Percentiles rank a stretch among this genome's conserved stretches.
phyloP scores from a whole-genome alignment of 2,329 filamentous ascomycete genomes.

The Fusarium pseudograminearum region DNA sequence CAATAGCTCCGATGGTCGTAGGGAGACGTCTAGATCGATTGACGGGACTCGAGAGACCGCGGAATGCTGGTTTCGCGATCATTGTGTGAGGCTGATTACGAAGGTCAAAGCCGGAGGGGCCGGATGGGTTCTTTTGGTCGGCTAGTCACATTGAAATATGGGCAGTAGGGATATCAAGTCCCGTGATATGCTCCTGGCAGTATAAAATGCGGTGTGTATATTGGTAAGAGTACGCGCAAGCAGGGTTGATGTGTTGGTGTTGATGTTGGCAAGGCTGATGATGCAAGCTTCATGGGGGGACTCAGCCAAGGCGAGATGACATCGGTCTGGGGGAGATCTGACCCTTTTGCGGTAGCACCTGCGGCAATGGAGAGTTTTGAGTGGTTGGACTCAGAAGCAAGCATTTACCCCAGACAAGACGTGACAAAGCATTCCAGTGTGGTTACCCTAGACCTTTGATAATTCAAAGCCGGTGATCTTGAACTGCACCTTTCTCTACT shows the following conservation, averaged over 20 bases:
- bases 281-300: constrained; percentile 10
- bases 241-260: constrained; percentile 7
- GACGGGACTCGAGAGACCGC: constrained; percentile 31
- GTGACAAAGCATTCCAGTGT: constrained; percentile 14
- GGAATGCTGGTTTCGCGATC: constrained; percentile 35
- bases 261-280: constrained; percentile 35
- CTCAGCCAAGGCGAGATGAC: constrained; percentile 26
- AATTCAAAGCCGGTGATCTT: neutral
- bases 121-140: constrained; percentile 37
- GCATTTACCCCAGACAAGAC: constrained; percentile 7
- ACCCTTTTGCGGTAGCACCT: constrained; percentile 31
- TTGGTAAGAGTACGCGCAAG: constrained; percentile 1
- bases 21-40: constrained; percentile 38
- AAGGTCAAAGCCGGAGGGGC: constrained; percentile 28
- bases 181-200: neutral
- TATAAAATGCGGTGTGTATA: neutral
- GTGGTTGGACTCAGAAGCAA: constrained; percentile 18
- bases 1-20: constrained; percentile 30
- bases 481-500: neutral
- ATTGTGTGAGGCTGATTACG: constrained; percentile 30
- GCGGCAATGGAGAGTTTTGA: constrained; percentile 11
- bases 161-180: neutral
- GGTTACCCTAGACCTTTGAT: constrained; percentile 20
- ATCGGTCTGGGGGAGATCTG: constrained; percentile 37
- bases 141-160: constrained; percentile 39